Base-by-base conservation (phyloP, 2,329 filamentous ascomycete species). In the Raffaelea arxii region DNA sequence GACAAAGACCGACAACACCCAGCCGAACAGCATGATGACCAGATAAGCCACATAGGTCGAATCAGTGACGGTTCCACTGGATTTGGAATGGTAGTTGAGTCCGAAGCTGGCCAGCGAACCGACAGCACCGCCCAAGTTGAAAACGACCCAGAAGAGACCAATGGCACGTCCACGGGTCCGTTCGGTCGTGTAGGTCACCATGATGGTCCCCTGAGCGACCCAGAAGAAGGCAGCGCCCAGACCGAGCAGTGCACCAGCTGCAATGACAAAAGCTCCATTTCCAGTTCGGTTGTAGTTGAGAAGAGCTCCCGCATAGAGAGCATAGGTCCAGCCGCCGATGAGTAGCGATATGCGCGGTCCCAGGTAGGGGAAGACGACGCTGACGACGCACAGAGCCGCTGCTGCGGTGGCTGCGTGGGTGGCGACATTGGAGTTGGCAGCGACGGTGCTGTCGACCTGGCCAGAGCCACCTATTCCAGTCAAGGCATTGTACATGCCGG, bases 21-120 rank as follows among this genome's bases (percentile, higher is more conserved):
- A 72, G n/a, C 72, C 72, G 30, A 72, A 57, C 4, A 65, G 54
- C 70, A 74, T 75, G 45, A 74, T 65, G 25, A 64, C 58, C 53
- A 74, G 61, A 19, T 72, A 61, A 19, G 71, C 70, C 30, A 72
- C 68, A 51, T 75, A 75, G 6, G 72, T 76, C 18, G 62, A 65
- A 53, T 74, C 61, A 3, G 66, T 66, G 3, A 75, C 72, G 1
- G 70, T 71, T 24, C 66, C 64, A n/a, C n/a, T n/a, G 25, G 30
- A 42, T 10, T 50, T 63, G 19, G 62, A 68, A 49, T 65, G 44
- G 49, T 59, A 70, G 54, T 70, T 71, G 32, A 69, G 56, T 1
- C 65, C 66, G 46, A 71, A 71, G 19, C 63, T 65, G 4, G 62
- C 66, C 3, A 72, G 60, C 1, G 65, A 65, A 6, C 68, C 68